Evolutionary conservation across 2,329 filamentous ascomycete genomes (phyloP), one percentile per base, ranked within the genome.

Genomic region (Teratosphaeria epicoccoides): DNA sequence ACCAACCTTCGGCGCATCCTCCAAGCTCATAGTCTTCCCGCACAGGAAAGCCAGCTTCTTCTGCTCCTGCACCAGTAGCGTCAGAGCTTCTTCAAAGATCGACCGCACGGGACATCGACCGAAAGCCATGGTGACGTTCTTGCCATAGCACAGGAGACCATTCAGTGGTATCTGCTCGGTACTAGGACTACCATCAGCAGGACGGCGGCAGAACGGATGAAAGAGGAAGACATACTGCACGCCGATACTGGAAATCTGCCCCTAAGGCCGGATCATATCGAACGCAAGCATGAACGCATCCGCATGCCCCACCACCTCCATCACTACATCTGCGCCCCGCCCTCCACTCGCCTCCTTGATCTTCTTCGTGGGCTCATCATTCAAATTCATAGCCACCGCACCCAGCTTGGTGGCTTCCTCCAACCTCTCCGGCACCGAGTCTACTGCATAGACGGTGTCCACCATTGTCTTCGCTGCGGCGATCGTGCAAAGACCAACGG

Each of bases 331-430:
- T 12, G 89, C 89, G 6, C 90, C 90, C 37, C 90, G 77, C 6
- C 88, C 88, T 14, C 85, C 76, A 0, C 88, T 93, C 46, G 84
- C 78, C 59, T 87, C 84, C 63, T 82, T 82, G 49, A 95, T 82
- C 49, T 84, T 79, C 59, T 78, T 75, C 66, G 94, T 59, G 1
- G 61, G 62, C 40, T 65, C 48, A 48, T 64, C 62, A 49, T 61
- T 57, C 22, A 91, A 91, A 66, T 95, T 90, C 70, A 89, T 82
- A 0, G 87, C 83, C 68, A 91, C 88, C 2, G 88, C 90, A 2
- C 89, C 89, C 1, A 95, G 73, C 2, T 73, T 76, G 65, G 75
- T 79, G 23, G 89, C 90, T 43, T 87, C 74, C 49, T 85, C 81
- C 43, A 96, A 75, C 51, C 90, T 78, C 54, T 81, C 83, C 2